Conservation (phyloP, 352 stramenopile species). For the Discostella stelligera region DNA sequence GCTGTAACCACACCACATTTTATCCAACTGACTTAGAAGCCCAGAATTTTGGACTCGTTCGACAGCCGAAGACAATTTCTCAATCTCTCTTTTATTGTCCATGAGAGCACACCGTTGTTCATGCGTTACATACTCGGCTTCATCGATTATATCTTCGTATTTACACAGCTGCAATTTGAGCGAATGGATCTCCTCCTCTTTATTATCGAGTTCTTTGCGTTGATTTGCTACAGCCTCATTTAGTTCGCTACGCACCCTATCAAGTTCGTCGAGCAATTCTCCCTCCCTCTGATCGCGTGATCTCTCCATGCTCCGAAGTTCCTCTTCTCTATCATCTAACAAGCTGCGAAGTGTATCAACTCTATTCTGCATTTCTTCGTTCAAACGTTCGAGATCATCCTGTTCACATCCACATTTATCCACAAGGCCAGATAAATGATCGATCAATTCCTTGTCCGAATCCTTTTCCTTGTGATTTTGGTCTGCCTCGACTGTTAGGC, state of each 20-base stretch:
- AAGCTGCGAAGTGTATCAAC: slow-evolving; percentile 21
- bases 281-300: slow-evolving; percentile 18
- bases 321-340: slow-evolving; percentile 34
- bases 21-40: slow-evolving; percentile 6
- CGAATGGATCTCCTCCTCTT: slow-evolving; percentile 29
- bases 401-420: slow-evolving; percentile 23
- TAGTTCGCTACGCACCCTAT: slow-evolving; percentile 16
- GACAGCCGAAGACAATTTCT: slow-evolving; percentile 18
- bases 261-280: slow-evolving; percentile 20
- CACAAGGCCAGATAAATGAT: slow-evolving; percentile 10
- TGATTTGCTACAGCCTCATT: slow-evolving; percentile 33
- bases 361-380: slow-evolving; percentile 30
- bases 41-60: slow-evolving; percentile 25
- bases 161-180: slow-evolving; percentile 24
- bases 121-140: slow-evolving; percentile 34
- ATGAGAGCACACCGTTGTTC: slow-evolving; percentile 20
- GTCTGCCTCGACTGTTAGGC: slow-evolving; percentile 22
- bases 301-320: slow-evolving; percentile 25
- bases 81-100: slow-evolving; percentile 22
- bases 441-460: slow-evolving; percentile 26
- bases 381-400: slow-evolving; percentile 19
- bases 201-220: slow-evolving; percentile 19
- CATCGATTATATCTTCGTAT: slow-evolving; percentile 41
- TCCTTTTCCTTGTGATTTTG: slow-evolving; percentile 15
- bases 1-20: slow-evolving; percentile 5